Percentiles rank a stretch among this genome's conserved stretches.
Conservation (phyloP, 495 filamentous ascomycete genomes). For the Neurospora tetrasperma region DNA sequence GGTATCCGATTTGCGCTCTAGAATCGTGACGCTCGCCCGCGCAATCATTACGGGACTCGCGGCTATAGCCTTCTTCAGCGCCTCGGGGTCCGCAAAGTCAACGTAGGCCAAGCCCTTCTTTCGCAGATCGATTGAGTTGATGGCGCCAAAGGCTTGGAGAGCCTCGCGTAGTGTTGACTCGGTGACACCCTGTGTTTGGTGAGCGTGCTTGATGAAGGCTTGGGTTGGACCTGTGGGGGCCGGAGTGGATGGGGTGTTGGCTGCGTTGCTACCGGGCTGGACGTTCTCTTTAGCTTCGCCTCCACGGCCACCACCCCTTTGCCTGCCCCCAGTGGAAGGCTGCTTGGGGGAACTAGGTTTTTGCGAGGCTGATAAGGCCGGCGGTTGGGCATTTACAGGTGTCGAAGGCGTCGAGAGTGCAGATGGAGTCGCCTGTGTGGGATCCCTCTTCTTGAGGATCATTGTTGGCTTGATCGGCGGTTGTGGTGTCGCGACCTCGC, state of each 20-base stretch:
- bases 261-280: constrained; percentile 16
- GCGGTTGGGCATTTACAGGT: constrained; percentile 2
- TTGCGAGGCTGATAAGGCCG: constrained; percentile 15
- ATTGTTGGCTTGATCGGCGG: constrained; percentile 21
- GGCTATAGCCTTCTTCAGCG: constrained; percentile 64
- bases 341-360: constrained; percentile 13
- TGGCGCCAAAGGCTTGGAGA: constrained; percentile 57
- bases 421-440: constrained; percentile 12
- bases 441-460: constrained; percentile 33
- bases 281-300: constrained; percentile 4
- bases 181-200: constrained; percentile 82
- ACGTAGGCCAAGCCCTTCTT: constrained; percentile 90
- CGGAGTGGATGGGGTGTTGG: constrained; percentile 18
- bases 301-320: neutral
- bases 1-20: constrained; percentile 62
- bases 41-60: constrained; percentile 72
- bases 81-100: constrained; percentile 63
- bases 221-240: constrained; percentile 50
- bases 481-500: constrained; percentile 7
- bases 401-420: constrained; percentile 20
- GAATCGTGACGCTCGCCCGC: constrained; percentile 74
- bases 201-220: constrained; percentile 91
- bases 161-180: constrained; percentile 64
- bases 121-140: constrained; percentile 75
- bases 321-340: constrained; percentile 24